Base-by-base conservation (phyloP, 495 filamentous ascomycete species). In the Penicillium psychrofluorescens region DNA sequence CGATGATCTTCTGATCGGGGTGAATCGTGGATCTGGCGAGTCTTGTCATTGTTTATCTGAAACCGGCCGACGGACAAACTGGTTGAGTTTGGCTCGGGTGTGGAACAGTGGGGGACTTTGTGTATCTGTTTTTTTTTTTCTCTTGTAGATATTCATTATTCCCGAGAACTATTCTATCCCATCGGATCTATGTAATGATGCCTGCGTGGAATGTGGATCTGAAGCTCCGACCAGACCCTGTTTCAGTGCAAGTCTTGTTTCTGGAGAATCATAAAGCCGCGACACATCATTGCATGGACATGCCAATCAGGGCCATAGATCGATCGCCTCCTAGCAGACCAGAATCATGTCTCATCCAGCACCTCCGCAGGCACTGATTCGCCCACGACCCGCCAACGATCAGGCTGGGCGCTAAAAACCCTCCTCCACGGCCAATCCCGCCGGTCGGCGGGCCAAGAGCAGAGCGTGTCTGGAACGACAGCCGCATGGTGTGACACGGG, bases 341-440 rank as follows among this genome's bases (percentile, higher is more conserved):
- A 6, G 22, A 22, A 22, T 22, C 3, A 22, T 22, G 22, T 22
- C 22, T 22, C 22, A 22, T 22, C 2, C 22, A 22, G 22, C 22
- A 22, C 22, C 22, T 22, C 2, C 4, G 2, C 22, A 22, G 4
- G 22, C 22, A 44, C 29, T 48, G 50, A 56, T 59, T 51, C 39
- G 47, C 31, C 33, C 13, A 22, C 31, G 47, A 45, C 42, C 49
- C 46, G 46, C 49, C 41, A 36, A 41, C 33, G 38, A 43, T 38
- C 42, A 50, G 30, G 22, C 13, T 14, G 36, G 50, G 53, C 56
- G 56, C 50, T 43, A 49, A 53, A 28, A 34, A 34, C 7, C 37
- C 11, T 13, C 35, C 11, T 35, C 11, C 35, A 41, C 36, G 44
- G 44, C 54, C 50, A 53, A 53, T 46, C 14, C 40, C 35, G 35